Evolutionary conservation across 768 basidiomycete species (phyloP).

Genomic region (Chiua virens): DNA sequence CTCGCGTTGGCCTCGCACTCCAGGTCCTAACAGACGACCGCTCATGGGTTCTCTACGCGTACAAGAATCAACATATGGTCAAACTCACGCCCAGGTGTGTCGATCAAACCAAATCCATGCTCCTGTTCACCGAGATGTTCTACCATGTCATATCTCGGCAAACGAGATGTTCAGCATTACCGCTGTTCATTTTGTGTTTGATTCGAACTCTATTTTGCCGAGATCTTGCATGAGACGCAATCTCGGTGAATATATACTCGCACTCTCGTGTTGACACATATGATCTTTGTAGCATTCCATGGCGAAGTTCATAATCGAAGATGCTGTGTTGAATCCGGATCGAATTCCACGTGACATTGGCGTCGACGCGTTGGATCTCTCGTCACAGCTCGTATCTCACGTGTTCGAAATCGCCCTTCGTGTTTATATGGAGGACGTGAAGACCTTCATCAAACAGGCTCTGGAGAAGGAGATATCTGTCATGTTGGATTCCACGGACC

Average conservation of each 20-base stretch:
- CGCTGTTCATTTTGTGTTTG: too few species aligned
- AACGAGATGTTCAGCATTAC: too few species aligned
- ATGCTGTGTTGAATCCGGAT: background rate
- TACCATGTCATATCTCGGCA: background rate
- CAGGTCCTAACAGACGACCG: background rate
- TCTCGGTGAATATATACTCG: too few species aligned
- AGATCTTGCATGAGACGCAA: too few species aligned
- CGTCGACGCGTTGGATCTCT: background rate
- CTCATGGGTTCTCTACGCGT: background rate
- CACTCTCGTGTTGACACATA: too few species aligned
- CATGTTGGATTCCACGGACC: background rate
- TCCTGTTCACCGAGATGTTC: too few species aligned
- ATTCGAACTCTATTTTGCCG: too few species aligned
- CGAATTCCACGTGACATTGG: background rate
- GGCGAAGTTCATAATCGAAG: background rate
- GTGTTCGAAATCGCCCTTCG: background rate
- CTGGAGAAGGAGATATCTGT: background rate
- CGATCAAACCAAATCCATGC: too few species aligned
- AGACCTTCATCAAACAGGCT: background rate
- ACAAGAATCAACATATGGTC: conserved; percentile 2
- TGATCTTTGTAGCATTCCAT: background rate
- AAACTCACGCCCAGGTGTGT: background rate
- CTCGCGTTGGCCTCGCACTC: accelerated
- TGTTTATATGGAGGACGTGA: background rate
- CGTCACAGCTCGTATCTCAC: background rate